Evolutionary conservation across 495 filamentous ascomycete genomes (phyloP).

Genomic region (Letharia lupina): DNA sequence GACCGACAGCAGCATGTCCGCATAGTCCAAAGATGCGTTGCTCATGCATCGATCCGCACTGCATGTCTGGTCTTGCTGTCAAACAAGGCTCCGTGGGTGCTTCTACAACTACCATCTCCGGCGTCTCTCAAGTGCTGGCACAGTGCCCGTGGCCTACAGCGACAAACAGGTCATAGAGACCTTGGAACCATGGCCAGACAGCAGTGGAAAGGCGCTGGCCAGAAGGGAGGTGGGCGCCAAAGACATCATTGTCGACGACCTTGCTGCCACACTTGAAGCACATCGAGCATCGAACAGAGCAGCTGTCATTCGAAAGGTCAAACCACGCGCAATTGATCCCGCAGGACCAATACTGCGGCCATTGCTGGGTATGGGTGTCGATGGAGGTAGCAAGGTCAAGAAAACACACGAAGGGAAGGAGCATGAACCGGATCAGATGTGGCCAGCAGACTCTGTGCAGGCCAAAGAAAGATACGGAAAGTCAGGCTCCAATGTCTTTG

Average conservation of each 20-base stretch:
- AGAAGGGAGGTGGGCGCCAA: background rate
- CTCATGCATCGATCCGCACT: conserved; percentile 10
- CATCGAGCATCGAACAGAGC: conserved; percentile 43
- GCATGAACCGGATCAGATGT: background rate
- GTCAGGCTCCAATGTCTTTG: background rate
- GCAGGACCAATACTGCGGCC: background rate
- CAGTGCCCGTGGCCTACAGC: background rate
- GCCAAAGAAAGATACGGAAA: background rate
- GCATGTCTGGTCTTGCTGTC: conserved; percentile 5
- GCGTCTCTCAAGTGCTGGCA: background rate
- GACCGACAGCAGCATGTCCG: conserved; percentile 4
- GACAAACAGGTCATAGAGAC: background rate
- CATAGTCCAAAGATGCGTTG: conserved; percentile 10
- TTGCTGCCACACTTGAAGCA: conserved; percentile 41
- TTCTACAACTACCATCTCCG: background rate
- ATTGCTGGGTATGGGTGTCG: background rate
- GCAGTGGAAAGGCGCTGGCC: background rate
- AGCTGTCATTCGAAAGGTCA: conserved; percentile 36
- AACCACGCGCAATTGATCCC: background rate
- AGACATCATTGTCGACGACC: conserved; percentile 26
- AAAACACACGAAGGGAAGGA: background rate
- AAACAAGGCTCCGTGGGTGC: background rate
- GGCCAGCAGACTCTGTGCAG: conserved; percentile 14
- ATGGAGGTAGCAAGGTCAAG: background rate
- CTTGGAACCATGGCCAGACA: background rate